Evolutionary conservation across 1,284 basidiomycete species (phyloP), one percentile per base, ranked within the genome.

Genomic region (Vanrija pseudolonga): DNA sequence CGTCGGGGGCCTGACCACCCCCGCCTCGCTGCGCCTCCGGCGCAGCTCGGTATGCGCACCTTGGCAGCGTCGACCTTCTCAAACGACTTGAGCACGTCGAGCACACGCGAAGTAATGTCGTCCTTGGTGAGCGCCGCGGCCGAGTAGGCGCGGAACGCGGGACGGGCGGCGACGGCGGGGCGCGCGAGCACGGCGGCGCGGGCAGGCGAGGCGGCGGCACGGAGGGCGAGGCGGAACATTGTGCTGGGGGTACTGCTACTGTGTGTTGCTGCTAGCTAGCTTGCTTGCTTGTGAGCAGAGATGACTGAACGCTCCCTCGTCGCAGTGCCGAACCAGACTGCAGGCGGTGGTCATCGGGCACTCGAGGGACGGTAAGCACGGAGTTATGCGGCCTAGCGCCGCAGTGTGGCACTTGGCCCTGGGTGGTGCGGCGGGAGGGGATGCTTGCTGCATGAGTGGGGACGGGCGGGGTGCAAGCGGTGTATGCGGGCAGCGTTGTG

Each of bases 21-120:
- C 24, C 4, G 24, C 24, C 24, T 15, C 36, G 11, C 20, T 17
- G 24, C 39, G 22, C 39, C 15, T 26, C 36, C 47, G 20, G 14
- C 47, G 12, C 47, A 11, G 12, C 37, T 24, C 24, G 12, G 32
- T 22, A 40, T 18, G 28, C 80, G 50, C 58, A 93, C 93, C 83
- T 97, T 96, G 56, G 80, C 76, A 19, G 80, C 78, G 76, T 96
- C 85, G 52, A 98, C 90, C 80, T 97, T 98, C 78, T 98, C 96
- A 73, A 97, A 98, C 26, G 87, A 86, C 79, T 90, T 90, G 73
- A 99, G 79, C 48, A 98, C 89, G 57, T 93, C 87, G 60, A 94
- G 73, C 51, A 99, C 84, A 67, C 96, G 85, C 66, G 81, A 74
- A 71, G 89, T 83, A 71, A 98, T 91, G 69, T 83, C 82, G 44